A percentile compares a stretch with the other conserved stretches of the same genome.
phyloP scores from a whole-genome alignment of 2,329 filamentous ascomycete genomes.

The Ophiocordyceps camponoti-floridani region DNA sequence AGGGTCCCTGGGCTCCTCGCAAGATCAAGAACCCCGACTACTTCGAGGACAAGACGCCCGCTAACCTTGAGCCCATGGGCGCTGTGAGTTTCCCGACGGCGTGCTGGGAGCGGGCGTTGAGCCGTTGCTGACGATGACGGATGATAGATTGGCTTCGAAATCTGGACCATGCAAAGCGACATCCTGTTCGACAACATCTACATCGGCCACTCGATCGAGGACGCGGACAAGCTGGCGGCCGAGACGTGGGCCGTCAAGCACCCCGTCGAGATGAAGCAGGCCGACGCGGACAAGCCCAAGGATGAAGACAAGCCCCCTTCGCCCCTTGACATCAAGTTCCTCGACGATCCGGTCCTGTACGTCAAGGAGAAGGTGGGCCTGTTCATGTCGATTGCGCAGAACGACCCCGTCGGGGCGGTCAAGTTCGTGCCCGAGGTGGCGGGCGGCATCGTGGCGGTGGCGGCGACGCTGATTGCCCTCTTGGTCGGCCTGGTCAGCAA shows the following conservation, averaged over 20 bases:
- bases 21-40: slow-evolving; percentile 96
- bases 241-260: slow-evolving; percentile 87
- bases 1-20: slow-evolving; percentile 82
- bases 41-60: slow-evolving; percentile 91
- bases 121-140: not conserved
- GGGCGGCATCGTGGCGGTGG: slow-evolving; percentile 54
- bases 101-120: no score
- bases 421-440: slow-evolving; percentile 87
- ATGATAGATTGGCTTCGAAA: slow-evolving; percentile 80
- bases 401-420: slow-evolving; percentile 67
- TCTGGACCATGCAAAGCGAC: slow-evolving; percentile 99
- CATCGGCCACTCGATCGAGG: slow-evolving; percentile 90
- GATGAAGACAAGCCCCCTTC: slow-evolving; percentile 43
- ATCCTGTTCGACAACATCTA: slow-evolving; percentile 99
- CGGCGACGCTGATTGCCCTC: slow-evolving; percentile 53
- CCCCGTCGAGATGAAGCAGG: slow-evolving; percentile 61
- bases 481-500: slow-evolving; percentile 48
- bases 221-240: slow-evolving; percentile 73
- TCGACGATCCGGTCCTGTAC: slow-evolving; percentile 75
- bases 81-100: slow-evolving; percentile 47
- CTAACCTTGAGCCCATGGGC: slow-evolving; percentile 96
- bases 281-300: slow-evolving; percentile 69
- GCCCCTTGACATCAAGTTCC: slow-evolving; percentile 66
- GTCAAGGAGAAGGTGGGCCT: slow-evolving; percentile 85
- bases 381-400: slow-evolving; percentile 69